A percentile compares a stretch with the other conserved stretches of the same genome.
Evolutionary conservation across 495 filamentous ascomycete genomes (phyloP).

Genomic region (Parathielavia hyrcaniae): DNA sequence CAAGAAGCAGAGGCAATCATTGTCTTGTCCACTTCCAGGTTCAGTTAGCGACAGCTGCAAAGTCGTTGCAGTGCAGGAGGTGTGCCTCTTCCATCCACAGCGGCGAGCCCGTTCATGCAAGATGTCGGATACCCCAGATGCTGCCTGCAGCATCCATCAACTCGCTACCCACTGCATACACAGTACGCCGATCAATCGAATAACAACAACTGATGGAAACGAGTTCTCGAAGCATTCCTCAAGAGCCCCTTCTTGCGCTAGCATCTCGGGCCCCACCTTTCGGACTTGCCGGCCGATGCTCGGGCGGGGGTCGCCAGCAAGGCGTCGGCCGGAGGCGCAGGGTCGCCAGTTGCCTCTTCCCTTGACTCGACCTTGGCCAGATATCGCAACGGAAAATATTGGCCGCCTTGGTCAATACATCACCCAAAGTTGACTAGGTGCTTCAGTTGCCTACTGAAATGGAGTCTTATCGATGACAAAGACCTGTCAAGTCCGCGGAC

Average conservation of each 20-base stretch:
- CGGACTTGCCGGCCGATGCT: neutral
- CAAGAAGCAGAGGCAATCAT: too few species aligned
- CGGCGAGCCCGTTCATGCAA: conserved; percentile 3
- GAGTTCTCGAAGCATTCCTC: too few species aligned
- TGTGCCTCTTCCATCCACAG: neutral
- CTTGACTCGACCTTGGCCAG: too few species aligned
- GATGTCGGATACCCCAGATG: neutral
- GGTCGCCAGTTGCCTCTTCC: neutral
- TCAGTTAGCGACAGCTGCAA: neutral
- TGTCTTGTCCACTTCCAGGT: neutral
- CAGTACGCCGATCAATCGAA: neutral
- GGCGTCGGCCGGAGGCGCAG: neutral
- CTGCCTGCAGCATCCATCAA: neutral
- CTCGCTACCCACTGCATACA: neutral
- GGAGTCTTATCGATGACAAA: too few species aligned
- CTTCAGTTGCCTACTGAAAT: too few species aligned
- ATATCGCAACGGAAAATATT: neutral
- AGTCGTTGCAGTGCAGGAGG: neutral
- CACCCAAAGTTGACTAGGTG: too few species aligned
- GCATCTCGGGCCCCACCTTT: neutral
- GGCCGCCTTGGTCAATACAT: neutral
- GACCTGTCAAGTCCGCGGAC: too few species aligned
- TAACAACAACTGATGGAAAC: neutral
- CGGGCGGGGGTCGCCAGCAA: neutral
- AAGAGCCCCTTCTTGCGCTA: too few species aligned